Conservation (phyloP, 1,139 yeast species). For the Yamadazyma triangularis region DNA sequence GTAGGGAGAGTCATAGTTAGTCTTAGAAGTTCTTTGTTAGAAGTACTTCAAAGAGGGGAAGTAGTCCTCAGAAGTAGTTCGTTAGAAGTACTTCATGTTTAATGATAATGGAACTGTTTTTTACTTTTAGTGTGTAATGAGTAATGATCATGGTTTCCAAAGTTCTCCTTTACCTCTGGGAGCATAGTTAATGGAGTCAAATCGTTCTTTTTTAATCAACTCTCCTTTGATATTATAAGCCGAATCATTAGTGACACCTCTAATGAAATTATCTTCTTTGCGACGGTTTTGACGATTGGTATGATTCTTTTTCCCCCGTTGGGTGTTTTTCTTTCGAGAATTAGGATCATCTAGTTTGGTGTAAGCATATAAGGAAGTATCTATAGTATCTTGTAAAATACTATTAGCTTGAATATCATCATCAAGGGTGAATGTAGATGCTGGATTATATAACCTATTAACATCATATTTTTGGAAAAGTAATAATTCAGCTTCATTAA, state of each 20-base stretch:
- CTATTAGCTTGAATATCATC: constrained; percentile 20
- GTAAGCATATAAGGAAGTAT: constrained; percentile 33
- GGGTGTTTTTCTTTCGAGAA: neutral
- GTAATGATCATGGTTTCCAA: constrained; percentile 42
- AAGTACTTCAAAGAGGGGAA: no score
- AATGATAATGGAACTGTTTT: no score
- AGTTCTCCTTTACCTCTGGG: constrained; percentile 51
- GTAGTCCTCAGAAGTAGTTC: no score
- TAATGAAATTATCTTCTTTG: neutral
- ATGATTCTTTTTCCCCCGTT: neutral
- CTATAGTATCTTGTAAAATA: constrained; percentile 34
- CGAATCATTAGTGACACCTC: constrained; percentile 2
- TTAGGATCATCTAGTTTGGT: constrained; percentile 4
- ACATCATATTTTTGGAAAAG: constrained; percentile 36
- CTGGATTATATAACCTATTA: constrained; percentile 28
- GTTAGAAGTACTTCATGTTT: no score
- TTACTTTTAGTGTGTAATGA: no score
- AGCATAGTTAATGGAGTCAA: constrained; percentile 46
- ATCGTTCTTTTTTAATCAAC: constrained; percentile 34
- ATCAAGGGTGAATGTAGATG: constrained; percentile 20
- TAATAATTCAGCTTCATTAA: constrained; percentile 49
- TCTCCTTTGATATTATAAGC: constrained; percentile 18
- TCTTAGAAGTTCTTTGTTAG: no score
- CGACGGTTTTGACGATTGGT: neutral
- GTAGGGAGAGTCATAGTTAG: no score